Conservation (phyloP, 768 basidiomycete species). For the Naematelia encephala region DNA sequence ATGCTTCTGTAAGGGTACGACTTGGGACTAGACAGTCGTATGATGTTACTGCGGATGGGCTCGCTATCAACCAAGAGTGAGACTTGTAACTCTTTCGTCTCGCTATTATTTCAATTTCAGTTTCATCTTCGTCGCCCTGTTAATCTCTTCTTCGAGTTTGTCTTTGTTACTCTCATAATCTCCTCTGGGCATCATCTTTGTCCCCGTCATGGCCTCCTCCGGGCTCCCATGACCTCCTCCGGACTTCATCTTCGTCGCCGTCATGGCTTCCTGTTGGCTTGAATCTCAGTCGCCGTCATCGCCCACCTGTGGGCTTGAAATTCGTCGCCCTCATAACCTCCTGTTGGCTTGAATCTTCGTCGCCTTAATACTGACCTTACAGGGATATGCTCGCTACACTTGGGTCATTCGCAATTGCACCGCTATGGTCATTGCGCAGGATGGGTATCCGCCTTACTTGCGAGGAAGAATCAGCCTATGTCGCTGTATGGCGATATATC, state of each 20-base stretch:
- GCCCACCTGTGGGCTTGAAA: no score
- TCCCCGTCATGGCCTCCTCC: no score
- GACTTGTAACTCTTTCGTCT: neutral
- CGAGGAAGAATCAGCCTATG: constrained; percentile 38
- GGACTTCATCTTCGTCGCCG: no score
- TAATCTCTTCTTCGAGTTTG: no score
- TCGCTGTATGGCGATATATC: constrained; percentile 45
- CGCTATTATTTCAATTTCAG: no score
- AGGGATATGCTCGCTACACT: constrained; percentile 47
- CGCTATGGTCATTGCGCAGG: constrained; percentile 43
- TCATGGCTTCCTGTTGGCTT: no score
- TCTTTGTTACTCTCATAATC: no score
- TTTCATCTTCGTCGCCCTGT: neutral
- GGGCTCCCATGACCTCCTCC: no score
- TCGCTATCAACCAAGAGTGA: constrained; percentile 50
- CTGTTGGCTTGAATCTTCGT: no score
- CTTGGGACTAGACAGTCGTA: constrained; percentile 41
- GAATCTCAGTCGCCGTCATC: no score
- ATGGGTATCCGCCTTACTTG: constrained; percentile 28
- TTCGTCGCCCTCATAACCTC: no score
- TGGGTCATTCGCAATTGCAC: constrained; percentile 47
- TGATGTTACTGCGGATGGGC: constrained; percentile 33
- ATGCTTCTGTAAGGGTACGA: constrained; percentile 41
- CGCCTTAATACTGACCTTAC: neutral
- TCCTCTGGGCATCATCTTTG: no score